phyloP scores from a whole-genome alignment of 352 stramenopile genomes.

The Pythium phragmitis region DNA sequence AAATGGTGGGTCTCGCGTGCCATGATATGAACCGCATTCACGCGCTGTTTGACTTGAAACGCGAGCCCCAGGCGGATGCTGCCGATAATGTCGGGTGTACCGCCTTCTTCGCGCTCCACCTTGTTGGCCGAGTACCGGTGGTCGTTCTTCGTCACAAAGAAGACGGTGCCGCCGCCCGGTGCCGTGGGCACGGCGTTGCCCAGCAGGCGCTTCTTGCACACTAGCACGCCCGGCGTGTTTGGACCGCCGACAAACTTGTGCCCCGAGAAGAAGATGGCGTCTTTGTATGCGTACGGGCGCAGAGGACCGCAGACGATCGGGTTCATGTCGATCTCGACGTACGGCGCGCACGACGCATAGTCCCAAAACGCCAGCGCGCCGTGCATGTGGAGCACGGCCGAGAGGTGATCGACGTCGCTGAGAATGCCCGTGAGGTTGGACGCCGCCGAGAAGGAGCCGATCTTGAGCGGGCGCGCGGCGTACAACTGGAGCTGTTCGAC shows the following conservation, averaged over 20 bases:
- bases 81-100: constrained; percentile 92
- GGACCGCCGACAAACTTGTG: constrained; percentile 95
- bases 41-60: constrained; percentile 80
- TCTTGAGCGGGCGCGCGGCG: constrained; percentile 38
- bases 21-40: constrained; percentile 40
- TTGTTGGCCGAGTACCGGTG: constrained; percentile 79
- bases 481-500: constrained; percentile 45
- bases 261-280: constrained; percentile 92
- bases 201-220: constrained; percentile 90
- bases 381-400: constrained; percentile 83
- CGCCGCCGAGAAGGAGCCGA: constrained; percentile 87
- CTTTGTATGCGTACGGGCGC: constrained; percentile 62
- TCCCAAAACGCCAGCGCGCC: constrained; percentile 92
- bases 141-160: constrained; percentile 45
- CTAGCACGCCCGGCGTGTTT: constrained; percentile 87
- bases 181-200: constrained; percentile 43
- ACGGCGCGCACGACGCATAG: constrained; percentile 91
- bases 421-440: constrained; percentile 93
- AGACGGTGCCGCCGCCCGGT: constrained; percentile 44
- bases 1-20: constrained; percentile 35
- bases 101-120: constrained; percentile 94
- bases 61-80: constrained; percentile 88
- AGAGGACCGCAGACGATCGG: constrained; percentile 38
- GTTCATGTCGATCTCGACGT: constrained; percentile 94
- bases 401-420: constrained; percentile 81